Percentiles rank a stretch among this genome's conserved stretches.
Evolutionary conservation across 108 stramenopile species (phyloP).

Genomic region (Nannochloropsis salina): DNA sequence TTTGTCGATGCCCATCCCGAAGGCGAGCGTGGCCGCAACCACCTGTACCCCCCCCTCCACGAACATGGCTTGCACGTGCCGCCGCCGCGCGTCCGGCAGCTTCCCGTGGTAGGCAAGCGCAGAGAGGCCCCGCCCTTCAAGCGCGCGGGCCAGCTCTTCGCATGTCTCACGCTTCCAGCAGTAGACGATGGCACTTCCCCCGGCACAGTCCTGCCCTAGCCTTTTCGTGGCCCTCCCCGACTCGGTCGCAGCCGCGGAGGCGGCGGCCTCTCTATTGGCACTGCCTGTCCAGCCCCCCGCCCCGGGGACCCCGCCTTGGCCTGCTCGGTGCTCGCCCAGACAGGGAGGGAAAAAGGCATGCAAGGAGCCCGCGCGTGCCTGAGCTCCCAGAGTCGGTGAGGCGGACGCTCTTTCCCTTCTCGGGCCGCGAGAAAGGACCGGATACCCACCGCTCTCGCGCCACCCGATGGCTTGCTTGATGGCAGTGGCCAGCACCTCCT

Average conservation of each 20-base stretch:
- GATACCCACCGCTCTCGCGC: too few species aligned
- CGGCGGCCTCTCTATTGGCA: not conserved
- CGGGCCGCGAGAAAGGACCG: too few species aligned
- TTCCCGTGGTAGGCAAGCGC: constrained; percentile 75
- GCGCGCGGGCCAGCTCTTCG: not conserved
- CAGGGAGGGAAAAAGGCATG: too few species aligned
- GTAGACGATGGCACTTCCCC: constrained; percentile 61
- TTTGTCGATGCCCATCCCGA: constrained; percentile 98
- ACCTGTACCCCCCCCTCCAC: constrained; percentile 66
- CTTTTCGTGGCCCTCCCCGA: constrained; percentile 51
- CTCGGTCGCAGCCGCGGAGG: constrained; percentile 52
- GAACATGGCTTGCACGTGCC: constrained; percentile 58
- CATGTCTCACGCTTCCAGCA: not conserved
- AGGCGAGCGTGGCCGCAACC: constrained; percentile 89
- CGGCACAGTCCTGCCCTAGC: constrained; percentile 51
- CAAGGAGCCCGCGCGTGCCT: too few species aligned
- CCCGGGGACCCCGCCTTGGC: too few species aligned
- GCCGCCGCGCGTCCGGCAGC: constrained; percentile 56
- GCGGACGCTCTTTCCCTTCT: too few species aligned
- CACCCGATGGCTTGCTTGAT: not conserved
- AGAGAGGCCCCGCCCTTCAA: not conserved
- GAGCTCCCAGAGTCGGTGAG: too few species aligned
- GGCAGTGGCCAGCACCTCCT: not conserved
- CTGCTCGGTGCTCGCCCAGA: too few species aligned
- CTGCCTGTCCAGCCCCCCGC: not conserved